These are phyloP conservation scores for Flaveria sonorensis DNA, from an alignment of 129 eudicot species.

Conservation along the genomic window DNA sequence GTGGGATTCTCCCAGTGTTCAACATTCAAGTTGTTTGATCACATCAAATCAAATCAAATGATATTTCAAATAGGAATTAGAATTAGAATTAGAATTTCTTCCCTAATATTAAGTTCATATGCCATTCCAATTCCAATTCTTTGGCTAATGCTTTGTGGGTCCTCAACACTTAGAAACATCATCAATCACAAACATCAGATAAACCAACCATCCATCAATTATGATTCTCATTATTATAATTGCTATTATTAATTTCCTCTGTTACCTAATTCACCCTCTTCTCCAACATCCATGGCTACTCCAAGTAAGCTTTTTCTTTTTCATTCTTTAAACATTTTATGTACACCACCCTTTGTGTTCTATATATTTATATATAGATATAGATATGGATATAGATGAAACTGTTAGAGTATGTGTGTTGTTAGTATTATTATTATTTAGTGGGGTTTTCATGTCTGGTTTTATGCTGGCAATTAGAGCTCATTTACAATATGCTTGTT, in stretches of 20 bases:
- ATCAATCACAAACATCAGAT: conserved; percentile 31
- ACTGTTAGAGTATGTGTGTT: background rate
- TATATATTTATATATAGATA: too few species aligned
- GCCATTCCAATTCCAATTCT: conserved; percentile 33
- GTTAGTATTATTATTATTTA: background rate
- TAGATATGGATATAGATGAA: background rate
- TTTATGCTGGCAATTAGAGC: conserved; percentile 13
- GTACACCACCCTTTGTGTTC: conserved; percentile 9
- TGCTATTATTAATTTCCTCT: conserved; percentile 24
- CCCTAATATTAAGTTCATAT: conserved; percentile 31
- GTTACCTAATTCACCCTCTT: conserved; percentile 41
- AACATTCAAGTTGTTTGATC: conserved; percentile 33
- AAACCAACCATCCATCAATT: conserved; percentile 20
- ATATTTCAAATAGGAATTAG: conserved; percentile 30
- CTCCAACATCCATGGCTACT: conserved; percentile 45
- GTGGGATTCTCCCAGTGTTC: conserved; percentile 38
- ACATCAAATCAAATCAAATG: conserved; percentile 34
- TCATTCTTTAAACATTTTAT: conserved; percentile 5
- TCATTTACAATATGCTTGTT: conserved; percentile 6
- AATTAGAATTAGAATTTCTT: conserved; percentile 34
- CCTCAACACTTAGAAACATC: conserved; percentile 52
- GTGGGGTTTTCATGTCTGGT: conserved; percentile 38
- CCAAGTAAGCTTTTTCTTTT: conserved; percentile 43
- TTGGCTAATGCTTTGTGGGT: conserved; percentile 58
- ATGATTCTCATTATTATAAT: conserved; percentile 24